phyloP scores from a whole-genome alignment of 2,329 filamentous ascomycete species.

The Ophiocordyceps polyrhachis-furcata region DNA sequence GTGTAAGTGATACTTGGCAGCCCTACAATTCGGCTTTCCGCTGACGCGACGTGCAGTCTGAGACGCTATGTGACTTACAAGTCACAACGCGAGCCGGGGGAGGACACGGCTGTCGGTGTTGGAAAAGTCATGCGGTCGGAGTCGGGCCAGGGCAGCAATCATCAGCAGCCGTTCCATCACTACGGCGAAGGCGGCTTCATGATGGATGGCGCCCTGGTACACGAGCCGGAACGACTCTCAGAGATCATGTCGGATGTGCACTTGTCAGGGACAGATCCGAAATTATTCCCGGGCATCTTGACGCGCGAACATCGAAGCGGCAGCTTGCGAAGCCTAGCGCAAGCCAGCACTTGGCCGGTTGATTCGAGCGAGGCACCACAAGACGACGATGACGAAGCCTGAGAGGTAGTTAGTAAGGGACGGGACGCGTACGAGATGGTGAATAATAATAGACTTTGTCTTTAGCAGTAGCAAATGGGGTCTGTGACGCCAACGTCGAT shows the following conservation, averaged over 20 bases:
- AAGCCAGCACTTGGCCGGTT: conserved; percentile 8
- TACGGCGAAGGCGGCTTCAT: neutral
- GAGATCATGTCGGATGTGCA: conserved; percentile 24
- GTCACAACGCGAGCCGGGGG: conserved; percentile 6
- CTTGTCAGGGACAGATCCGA: conserved; percentile 42
- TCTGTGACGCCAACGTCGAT: neutral
- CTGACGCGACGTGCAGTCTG: conserved; percentile 14
- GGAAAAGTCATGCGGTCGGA: neutral
- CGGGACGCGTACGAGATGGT: no score
- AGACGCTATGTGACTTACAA: conserved; percentile 23
- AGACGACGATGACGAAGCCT: conserved; percentile 3
- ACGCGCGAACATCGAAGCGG: conserved; percentile 26
- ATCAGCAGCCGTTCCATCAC: neutral
- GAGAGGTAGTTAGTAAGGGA: no score
- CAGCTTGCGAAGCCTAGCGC: conserved; percentile 16
- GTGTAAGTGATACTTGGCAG: conserved; percentile 40
- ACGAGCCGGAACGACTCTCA: conserved; percentile 18
- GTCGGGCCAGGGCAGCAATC: neutral
- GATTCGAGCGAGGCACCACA: conserved; percentile 5
- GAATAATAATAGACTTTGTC: neutral
- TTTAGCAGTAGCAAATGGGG: neutral
- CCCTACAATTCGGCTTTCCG: neutral
- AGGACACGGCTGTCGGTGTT: conserved; percentile 3
- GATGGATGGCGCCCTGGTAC: neutral
- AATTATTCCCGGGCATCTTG: conserved; percentile 55